These are phyloP conservation scores for Talaromyces ruber DNA, from an alignment of 495 filamentous ascomycete species.

Conservation along the genomic window DNA sequence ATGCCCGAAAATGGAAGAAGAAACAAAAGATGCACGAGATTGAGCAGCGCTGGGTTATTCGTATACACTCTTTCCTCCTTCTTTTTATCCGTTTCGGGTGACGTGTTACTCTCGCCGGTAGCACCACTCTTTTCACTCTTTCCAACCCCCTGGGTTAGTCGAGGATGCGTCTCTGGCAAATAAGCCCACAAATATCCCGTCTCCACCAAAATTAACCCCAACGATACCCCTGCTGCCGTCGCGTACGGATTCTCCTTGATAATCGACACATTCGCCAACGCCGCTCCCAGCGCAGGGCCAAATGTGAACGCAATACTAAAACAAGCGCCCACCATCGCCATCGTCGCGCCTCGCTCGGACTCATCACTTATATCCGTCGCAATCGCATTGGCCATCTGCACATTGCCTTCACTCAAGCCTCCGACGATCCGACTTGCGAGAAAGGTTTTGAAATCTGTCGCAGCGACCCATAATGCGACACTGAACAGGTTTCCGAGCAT, in stretches of 20 bases:
- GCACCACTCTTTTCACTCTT: not conserved
- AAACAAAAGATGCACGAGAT: conserved; percentile 80
- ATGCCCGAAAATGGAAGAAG: conserved; percentile 95
- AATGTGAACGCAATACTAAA: conserved; percentile 98
- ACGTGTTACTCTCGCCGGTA: not conserved
- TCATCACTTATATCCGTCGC: conserved; percentile 91
- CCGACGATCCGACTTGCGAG: conserved; percentile 85
- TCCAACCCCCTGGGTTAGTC: not conserved
- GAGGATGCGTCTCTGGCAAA: conserved; percentile 82
- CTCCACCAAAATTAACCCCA: conserved; percentile 75
- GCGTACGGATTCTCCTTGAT: conserved; percentile 89
- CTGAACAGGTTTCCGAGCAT: conserved; percentile 94
- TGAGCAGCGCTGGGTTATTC: conserved; percentile 77
- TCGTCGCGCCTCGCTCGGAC: conserved; percentile 71
- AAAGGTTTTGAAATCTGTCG: conserved; percentile 92
- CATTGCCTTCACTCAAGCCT: conserved; percentile 91
- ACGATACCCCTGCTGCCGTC: conserved; percentile 74
- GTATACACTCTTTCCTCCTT: conserved; percentile 36
- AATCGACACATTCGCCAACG: conserved; percentile 60
- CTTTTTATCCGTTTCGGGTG: not conserved
- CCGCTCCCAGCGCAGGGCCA: conserved; percentile 85
- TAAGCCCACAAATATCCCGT: conserved; percentile 79
- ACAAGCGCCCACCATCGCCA: conserved; percentile 92
- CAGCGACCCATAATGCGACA: conserved; percentile 88
- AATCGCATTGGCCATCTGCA: conserved; percentile 93